Percentiles rank a stretch among this genome's conserved stretches.
phyloP scores from a whole-genome alignment of 345 rosid genomes.

The sweet orange (Citrus sinensis) region DVS_A1.0 CM039167.1:4137001-4137500 shows the following conservation, averaged over 20 bases:
- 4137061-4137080: constrained; percentile 47
- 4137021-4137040: constrained; percentile 10
- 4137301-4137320: too few relatives aligned
- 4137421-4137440: too few relatives aligned
- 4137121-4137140: constrained; percentile 19
- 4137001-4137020: constrained; percentile 31
- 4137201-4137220: too few relatives aligned
- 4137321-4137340: too few relatives aligned
- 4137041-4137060: constrained; percentile 33
- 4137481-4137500: constrained; percentile 7
- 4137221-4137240: too few relatives aligned
- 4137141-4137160: constrained; percentile 15
- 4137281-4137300: too few relatives aligned
- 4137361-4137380: not conserved
- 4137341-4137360: not conserved
- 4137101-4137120: not conserved
- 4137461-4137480: not conserved
- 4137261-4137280: too few relatives aligned
- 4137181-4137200: too few relatives aligned
- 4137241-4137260: too few relatives aligned
- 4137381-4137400: not conserved
- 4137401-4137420: not conserved
- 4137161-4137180: not conserved
- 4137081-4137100: not conserved
- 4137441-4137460: too few relatives aligned